Evolutionary conservation across 2,329 filamentous ascomycete genomes (phyloP).

Genomic region (Epicoccum sorghinum): DNA sequence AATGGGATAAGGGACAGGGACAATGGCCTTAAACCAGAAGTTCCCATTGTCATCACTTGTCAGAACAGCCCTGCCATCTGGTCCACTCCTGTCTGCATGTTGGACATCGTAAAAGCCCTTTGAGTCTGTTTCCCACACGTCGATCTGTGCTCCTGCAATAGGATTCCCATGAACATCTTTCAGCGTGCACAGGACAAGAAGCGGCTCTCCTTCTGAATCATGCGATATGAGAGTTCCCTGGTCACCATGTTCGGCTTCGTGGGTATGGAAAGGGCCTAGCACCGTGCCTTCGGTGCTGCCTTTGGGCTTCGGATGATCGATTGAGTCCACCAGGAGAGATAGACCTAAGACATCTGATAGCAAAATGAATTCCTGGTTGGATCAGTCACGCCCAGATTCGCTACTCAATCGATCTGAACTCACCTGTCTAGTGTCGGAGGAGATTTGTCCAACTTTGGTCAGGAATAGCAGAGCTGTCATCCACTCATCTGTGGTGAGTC

Average conservation of each 20-base stretch:
- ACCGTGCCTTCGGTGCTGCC: constrained; percentile 75
- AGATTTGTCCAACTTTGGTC: constrained; percentile 72
- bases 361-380: constrained; percentile 76
- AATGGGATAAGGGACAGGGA: constrained; percentile 82
- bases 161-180: constrained; percentile 67
- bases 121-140: constrained; percentile 83
- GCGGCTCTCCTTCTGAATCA: constrained; percentile 69
- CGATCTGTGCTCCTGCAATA: constrained; percentile 69
- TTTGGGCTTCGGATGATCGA: constrained; percentile 77
- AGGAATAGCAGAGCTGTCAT: constrained; percentile 73
- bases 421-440: not conserved
- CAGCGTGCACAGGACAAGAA: constrained; percentile 72
- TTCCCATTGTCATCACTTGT: constrained; percentile 69
- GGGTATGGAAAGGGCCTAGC: constrained; percentile 79
- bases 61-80: constrained; percentile 75
- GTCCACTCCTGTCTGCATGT: constrained; percentile 64
- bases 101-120: constrained; percentile 81
- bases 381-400: not conserved
- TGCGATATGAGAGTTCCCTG: constrained; percentile 65
- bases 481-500: constrained; percentile 77
- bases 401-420: too few species aligned
- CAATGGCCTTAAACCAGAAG: constrained; percentile 82
- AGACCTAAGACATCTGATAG: constrained; percentile 78
- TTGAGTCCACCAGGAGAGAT: constrained; percentile 76
- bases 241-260: constrained; percentile 63